Evolutionary conservation across 1,139 yeast genomes (phyloP).

Genomic region (Entelexis paramagnoliae): DNA sequence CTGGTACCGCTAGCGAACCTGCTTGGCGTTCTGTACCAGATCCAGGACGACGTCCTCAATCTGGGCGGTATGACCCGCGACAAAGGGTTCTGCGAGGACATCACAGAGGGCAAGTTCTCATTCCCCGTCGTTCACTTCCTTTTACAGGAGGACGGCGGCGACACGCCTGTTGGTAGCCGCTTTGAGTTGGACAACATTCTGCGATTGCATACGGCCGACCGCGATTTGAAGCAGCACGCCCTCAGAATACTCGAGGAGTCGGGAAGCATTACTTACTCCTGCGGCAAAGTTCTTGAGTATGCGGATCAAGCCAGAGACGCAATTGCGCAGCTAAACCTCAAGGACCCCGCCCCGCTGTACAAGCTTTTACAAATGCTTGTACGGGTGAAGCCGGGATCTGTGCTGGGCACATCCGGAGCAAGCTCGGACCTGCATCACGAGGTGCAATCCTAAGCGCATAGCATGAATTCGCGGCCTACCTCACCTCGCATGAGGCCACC

Average conservation of each 20-base stretch:
- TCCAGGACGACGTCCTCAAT: conserved; percentile 71
- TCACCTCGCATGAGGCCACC: too few species aligned
- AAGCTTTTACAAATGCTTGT: conserved; percentile 30
- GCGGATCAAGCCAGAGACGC: neutral
- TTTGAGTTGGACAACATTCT: conserved; percentile 38
- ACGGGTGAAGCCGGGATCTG: conserved; percentile 21
- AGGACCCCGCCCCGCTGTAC: conserved; percentile 6
- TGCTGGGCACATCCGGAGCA: too few species aligned
- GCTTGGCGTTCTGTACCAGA: conserved; percentile 73
- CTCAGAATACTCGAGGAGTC: conserved; percentile 38
- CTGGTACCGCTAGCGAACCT: conserved; percentile 58
- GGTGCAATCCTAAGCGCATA: too few species aligned
- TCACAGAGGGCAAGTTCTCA: conserved; percentile 80
- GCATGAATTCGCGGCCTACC: too few species aligned
- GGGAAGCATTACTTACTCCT: conserved; percentile 38
- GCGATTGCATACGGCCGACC: conserved; percentile 34
- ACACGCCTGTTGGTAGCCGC: neutral
- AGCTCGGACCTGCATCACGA: too few species aligned
- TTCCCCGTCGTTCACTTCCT: conserved; percentile 70
- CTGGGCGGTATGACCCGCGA: conserved; percentile 48
- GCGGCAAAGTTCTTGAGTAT: conserved; percentile 36
- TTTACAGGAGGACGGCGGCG: conserved; percentile 5
- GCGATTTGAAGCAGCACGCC: conserved; percentile 41
- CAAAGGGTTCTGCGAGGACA: conserved; percentile 81
- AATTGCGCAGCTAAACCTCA: conserved; percentile 2